Base-by-base conservation (phyloP, 768 basidiomycete species). In the Calocybe indica region DNA sequence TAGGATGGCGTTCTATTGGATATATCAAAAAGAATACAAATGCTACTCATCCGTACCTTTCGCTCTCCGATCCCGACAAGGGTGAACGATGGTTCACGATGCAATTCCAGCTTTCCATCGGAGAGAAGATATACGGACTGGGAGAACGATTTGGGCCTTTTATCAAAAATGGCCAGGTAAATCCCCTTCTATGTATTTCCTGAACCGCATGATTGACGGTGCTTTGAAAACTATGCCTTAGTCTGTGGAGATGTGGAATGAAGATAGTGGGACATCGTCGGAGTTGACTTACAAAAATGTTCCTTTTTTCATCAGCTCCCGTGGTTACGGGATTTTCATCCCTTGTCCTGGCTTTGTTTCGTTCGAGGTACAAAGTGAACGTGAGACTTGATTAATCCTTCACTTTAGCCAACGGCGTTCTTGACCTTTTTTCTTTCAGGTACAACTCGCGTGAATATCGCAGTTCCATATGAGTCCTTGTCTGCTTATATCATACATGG, bases 91-190 rank as follows among this genome's bases (percentile, higher is more conserved):
- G 58, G 58, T 56, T 62, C 35, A 65, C 62, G n/a, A 71, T 58
- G 60, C 63, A 54, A 45, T 76, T 60, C 48, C 65, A 53, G 60
- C 64, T 65, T 22, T 61, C 60, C n/a, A 58, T 65, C 2, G 72
- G 70, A 2, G 74, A 76, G 56, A 66, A 61, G 46, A 70, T 76
- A 37, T 74, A 73, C 51, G 74, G 74, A 6, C 53, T 74, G 1
- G 74, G 74, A 14, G 74, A 76, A 54, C 57, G 71, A 37, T 76
- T 76, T 53, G 70, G 72, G 1, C 69, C 72, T 5, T 67, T 76
- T 39, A 55, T 73, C 46, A 76, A 75, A 63, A 75, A 74, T 46
- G 73, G 73, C 40, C 68, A 66, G 52, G 62, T 64, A 8, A 31
- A 51, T 12, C n/a, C 7, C n/a, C 6, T 35, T 40, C 10, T 6